These are phyloP conservation scores for Fagus crenata DNA, from an alignment of 306 rosid genomes.

Conservation along the genomic window DNA sequence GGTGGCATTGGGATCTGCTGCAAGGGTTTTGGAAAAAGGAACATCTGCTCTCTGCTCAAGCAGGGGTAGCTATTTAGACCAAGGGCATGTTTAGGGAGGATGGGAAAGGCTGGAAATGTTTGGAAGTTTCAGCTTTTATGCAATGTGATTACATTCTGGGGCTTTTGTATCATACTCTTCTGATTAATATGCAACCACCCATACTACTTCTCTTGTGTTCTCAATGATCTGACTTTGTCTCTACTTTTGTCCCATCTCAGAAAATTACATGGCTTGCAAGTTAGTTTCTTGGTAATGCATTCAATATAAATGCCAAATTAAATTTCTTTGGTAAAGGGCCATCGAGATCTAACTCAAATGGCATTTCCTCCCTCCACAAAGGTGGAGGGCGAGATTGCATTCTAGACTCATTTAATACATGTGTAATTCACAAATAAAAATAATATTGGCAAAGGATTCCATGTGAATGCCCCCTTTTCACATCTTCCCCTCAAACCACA, in stretches of 20 bases:
- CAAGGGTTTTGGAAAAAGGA: slow-evolving; percentile 31
- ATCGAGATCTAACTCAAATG: too few species aligned
- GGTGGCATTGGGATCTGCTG: slow-evolving; percentile 10
- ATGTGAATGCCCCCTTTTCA: neutral
- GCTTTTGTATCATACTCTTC: neutral
- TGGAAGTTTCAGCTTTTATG: neutral
- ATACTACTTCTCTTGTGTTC: neutral
- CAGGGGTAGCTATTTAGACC: too few species aligned
- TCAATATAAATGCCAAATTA: neutral
- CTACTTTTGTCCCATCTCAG: neutral
- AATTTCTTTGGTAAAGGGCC: neutral
- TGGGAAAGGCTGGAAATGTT: too few species aligned
- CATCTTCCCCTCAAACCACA: neutral
- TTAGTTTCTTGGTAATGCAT: neutral
- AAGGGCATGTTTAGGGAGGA: too few species aligned
- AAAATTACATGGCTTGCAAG: neutral
- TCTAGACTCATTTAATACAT: too few species aligned
- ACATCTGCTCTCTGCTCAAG: slow-evolving; percentile 15
- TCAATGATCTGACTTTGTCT: neutral
- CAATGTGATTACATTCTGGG: neutral
- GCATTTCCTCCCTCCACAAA: too few species aligned
- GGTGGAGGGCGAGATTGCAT: too few species aligned
- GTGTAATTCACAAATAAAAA: too few species aligned
- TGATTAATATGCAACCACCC: neutral
- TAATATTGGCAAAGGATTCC: neutral